Base-by-base conservation (phyloP, 768 basidiomycete genomes). In the Phylloporus rhodoxanthus region DNA sequence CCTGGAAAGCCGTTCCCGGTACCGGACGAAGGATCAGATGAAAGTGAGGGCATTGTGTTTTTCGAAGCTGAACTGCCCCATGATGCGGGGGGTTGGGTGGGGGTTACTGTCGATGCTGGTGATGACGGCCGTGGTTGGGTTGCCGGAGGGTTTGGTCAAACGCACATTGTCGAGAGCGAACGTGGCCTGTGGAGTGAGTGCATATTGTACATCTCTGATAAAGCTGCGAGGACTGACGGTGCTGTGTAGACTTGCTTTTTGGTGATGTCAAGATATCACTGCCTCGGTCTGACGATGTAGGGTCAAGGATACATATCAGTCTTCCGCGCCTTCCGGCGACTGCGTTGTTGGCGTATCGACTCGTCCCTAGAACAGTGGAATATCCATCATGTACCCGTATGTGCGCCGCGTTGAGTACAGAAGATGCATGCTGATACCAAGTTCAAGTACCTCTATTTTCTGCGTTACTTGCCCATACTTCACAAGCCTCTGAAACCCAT, bases 1-100 rank as follows among this genome's bases (percentile, higher is more conserved):
- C 70, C 73, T 10, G 78, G 74, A 2, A 67, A 65, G 36, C 64
- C 70, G 10, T 90, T 89, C 56, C 89, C 87, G 5, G 68, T 78
- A 0, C 84, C 86, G 13, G 65, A 78, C 14, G 81, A 84, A 64
- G 87, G 87, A 0, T 64, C 77, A 0, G 85, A 87, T 45, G 86
- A 91, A 62, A 85, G 83, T 8, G 87, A 88, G 49, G 87, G 85
- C 0, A 70, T 84, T 2, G 82, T 82, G 4, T 67, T 83, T 21
- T 87, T 78, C 57, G 82, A 85, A 59, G 76, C 75, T 9, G 66
- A 73, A 34, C 37, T 84, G 15, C 56, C 66, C 2, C 25, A 7
- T 36, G 58, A 32, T 5, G 40, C 51, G 15, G 52, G 56, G 10
- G 63, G 65, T 6, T 80, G 76, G 74, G 63, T 90, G 5, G 84